Evolutionary conservation across 331 rosid genomes (phyloP).

Genomic region (Erythrophleum ivorense): DNA sequence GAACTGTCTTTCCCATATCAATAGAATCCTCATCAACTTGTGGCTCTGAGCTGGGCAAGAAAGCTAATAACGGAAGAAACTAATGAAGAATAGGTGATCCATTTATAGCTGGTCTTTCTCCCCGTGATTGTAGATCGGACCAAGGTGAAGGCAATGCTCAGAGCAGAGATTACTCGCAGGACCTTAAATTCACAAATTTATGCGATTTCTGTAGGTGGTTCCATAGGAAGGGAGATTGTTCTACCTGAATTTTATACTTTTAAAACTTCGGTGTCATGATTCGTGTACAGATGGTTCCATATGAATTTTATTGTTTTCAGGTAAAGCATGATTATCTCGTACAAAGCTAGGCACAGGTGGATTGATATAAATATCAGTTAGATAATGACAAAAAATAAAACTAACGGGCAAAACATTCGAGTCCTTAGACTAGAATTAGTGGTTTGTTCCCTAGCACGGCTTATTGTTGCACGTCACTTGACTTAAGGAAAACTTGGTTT

Average conservation of each 20-base stretch:
- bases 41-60: conserved; percentile 38
- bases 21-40: conserved; percentile 43
- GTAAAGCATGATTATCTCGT: neutral
- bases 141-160: neutral
- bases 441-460: neutral
- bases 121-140: neutral
- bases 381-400: neutral
- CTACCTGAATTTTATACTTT: conserved; percentile 10
- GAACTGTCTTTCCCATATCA: conserved; percentile 36
- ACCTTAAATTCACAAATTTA: conserved; percentile 13
- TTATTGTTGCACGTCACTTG: neutral
- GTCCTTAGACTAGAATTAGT: neutral
- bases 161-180: conserved; percentile 1
- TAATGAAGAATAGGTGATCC: neutral
- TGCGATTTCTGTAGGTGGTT: conserved; percentile 18
- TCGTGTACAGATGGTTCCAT: neutral
- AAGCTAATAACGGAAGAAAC: conserved; percentile 37
- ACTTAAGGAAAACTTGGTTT: no score
- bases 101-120: neutral
- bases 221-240: conserved; percentile 1
- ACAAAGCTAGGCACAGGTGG: neutral
- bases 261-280: neutral
- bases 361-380: neutral
- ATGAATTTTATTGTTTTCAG: neutral
- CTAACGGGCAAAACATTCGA: neutral